phyloP scores from a whole-genome alignment of 139 green algal species.

The Coelastrella sp. region DNA sequence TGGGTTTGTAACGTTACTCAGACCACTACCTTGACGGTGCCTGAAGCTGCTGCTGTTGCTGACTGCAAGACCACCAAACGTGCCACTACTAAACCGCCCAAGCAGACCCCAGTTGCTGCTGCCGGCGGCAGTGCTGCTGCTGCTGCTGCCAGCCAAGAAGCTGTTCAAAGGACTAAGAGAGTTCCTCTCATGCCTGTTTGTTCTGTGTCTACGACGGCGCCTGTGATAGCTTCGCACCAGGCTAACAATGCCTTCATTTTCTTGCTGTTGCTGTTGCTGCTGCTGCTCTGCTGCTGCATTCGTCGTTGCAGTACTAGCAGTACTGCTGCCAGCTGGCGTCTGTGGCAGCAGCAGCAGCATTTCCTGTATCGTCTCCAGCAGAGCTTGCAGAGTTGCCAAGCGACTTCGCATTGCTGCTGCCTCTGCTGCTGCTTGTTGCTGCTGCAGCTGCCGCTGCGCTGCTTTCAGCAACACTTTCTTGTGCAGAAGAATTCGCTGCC shows the following conservation, averaged over 20 bases:
- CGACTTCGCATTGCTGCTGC: background rate
- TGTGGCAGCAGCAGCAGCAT: slow-evolving; percentile 20
- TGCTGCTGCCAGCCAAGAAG: too few relatives aligned
- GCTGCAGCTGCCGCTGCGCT: slow-evolving; percentile 4
- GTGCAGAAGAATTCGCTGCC: background rate
- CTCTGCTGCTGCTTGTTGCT: background rate
- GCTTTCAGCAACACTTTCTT: background rate
- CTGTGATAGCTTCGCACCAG: background rate
- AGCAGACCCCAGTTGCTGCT: background rate
- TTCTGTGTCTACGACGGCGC: background rate
- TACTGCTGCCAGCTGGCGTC: too few relatives aligned
- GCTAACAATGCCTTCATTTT: too few relatives aligned
- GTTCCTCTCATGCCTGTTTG: background rate
- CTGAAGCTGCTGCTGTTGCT: slow-evolving; percentile 3
- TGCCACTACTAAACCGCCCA: background rate
- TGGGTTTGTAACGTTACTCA: too few relatives aligned
- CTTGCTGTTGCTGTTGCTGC: slow-evolving; percentile 4
- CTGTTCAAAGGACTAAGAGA: too few relatives aligned
- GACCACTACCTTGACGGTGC: too few relatives aligned
- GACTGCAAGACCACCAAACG: background rate
- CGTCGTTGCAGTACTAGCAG: too few relatives aligned
- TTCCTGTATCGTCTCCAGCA: background rate
- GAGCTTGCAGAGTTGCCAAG: background rate
- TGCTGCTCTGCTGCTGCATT: too few relatives aligned
- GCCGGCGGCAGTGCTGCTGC: background rate